Evolutionary conservation across 179 eudicot species (phyloP).

Genomic region (Beta macrorhiza): DNA sequence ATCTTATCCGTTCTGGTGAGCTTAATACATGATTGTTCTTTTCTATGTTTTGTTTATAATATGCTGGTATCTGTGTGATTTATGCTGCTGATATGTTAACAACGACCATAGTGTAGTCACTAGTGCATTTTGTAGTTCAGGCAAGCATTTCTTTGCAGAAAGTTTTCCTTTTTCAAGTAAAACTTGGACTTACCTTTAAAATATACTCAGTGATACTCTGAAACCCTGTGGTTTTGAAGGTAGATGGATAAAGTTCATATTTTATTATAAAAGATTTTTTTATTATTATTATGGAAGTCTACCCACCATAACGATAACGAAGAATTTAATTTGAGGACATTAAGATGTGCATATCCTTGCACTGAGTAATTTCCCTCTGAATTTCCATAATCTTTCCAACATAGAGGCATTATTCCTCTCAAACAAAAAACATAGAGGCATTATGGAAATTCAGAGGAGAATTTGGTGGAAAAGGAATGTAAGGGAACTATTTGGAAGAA

Average conservation of each 20-base stretch:
- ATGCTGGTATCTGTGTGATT: not conserved
- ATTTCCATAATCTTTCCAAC: too few species aligned
- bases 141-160: not conserved
- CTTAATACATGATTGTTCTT: not conserved
- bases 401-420: too few species aligned
- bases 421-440: not conserved
- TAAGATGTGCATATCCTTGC: not conserved
- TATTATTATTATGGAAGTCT: not conserved
- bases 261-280: not conserved
- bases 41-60: slow-evolving; percentile 2
- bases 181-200: not conserved
- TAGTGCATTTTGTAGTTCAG: not conserved
- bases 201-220: not conserved
- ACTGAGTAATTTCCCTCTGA: too few species aligned
- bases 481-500: too few species aligned
- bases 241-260: not conserved
- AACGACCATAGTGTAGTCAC: not conserved
- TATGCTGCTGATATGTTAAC: not conserved
- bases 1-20: slow-evolving; percentile 80
- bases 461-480: too few species aligned
- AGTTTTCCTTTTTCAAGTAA: not conserved
- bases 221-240: not conserved
- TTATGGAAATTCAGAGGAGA: not conserved
- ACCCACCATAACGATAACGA: not conserved
- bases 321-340: not conserved